These are phyloP conservation scores for Tolypocladium guangdongense DNA, from an alignment of 2,329 filamentous ascomycete genomes.

Conservation along the genomic window DNA sequence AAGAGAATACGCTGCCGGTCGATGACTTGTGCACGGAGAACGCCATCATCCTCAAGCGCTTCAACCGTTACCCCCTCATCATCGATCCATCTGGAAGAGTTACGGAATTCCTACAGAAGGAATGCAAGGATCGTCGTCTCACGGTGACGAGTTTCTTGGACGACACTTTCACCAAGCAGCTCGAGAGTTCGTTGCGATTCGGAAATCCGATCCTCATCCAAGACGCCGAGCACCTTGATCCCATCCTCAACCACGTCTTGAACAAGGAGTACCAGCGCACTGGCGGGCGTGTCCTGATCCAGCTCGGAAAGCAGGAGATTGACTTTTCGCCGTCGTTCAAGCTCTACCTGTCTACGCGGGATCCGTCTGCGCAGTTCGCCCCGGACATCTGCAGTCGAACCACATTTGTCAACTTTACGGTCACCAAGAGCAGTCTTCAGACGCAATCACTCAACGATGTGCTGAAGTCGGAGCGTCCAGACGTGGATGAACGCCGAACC, in stretches of 20 bases:
- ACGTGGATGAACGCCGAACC: slow-evolving; percentile 90
- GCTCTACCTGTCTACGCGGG: slow-evolving; percentile 86
- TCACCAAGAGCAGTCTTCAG: slow-evolving; percentile 96
- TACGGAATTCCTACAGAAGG: slow-evolving; percentile 88
- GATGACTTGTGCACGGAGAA: slow-evolving; percentile 98
- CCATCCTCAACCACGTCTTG: slow-evolving; percentile 93
- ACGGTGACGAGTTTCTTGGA: slow-evolving; percentile 98
- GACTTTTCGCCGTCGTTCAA: slow-evolving; percentile 97
- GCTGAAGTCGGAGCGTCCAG: slow-evolving; percentile 90
- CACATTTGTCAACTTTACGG: slow-evolving; percentile 98
- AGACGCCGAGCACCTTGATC: slow-evolving; percentile 93
- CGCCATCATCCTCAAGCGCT: slow-evolving; percentile 91
- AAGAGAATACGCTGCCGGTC: slow-evolving; percentile 84
- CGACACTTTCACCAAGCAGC: slow-evolving; percentile 93
- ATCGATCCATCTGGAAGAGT: slow-evolving; percentile 94
- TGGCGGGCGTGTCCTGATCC: slow-evolving; percentile 92
- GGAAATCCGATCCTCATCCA: slow-evolving; percentile 98
- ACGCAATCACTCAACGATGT: slow-evolving; percentile 97
- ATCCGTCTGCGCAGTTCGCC: slow-evolving; percentile 90
- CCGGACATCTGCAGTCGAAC: slow-evolving; percentile 97
- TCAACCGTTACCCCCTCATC: slow-evolving; percentile 96
- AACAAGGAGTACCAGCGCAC: slow-evolving; percentile 99
- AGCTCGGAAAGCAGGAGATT: slow-evolving; percentile 97
- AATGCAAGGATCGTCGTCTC: slow-evolving; percentile 84
- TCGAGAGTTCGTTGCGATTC: slow-evolving; percentile 93